Evolutionary conservation across 306 rosid genomes (phyloP).

Genomic region (Lathyrus aphaca): DNA sequence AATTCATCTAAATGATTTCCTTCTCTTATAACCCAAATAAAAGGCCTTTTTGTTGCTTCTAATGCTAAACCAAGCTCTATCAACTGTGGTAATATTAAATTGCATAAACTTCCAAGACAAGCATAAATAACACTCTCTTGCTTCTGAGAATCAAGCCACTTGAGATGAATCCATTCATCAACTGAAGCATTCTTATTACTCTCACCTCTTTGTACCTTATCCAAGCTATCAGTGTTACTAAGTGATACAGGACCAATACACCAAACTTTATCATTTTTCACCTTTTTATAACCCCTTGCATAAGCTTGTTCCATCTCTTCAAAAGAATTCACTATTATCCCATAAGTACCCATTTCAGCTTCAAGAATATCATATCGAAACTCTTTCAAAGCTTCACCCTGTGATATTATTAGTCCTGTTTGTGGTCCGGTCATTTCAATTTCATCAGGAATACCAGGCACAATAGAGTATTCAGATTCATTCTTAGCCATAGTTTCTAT

Average conservation of each 20-base stretch:
- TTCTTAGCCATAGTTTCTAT: not conserved
- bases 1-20: slow-evolving; percentile 32
- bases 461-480: slow-evolving; percentile 42
- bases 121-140: slow-evolving; percentile 51
- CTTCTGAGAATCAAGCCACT: slow-evolving; percentile 53
- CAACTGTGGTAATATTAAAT: slow-evolving; percentile 45
- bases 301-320: slow-evolving; percentile 49
- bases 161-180: slow-evolving; percentile 42
- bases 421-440: slow-evolving; percentile 46
- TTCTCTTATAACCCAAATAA: slow-evolving; percentile 63
- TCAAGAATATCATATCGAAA: not conserved
- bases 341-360: slow-evolving; percentile 49
- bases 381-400: not conserved
- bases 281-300: slow-evolving; percentile 34
- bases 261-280: slow-evolving; percentile 40
- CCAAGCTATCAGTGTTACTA: slow-evolving; percentile 34
- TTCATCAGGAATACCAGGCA: slow-evolving; percentile 54
- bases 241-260: slow-evolving; percentile 58
- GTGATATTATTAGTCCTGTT: not conserved
- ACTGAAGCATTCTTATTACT: slow-evolving; percentile 27
- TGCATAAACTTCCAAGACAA: slow-evolving; percentile 61
- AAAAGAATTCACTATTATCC: slow-evolving; percentile 46
- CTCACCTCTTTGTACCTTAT: slow-evolving; percentile 50
- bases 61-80: slow-evolving; percentile 58
- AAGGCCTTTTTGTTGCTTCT: slow-evolving; percentile 61